phyloP scores from a whole-genome alignment of 768 basidiomycete species.

The Hygrocybe coccinea region DNA sequence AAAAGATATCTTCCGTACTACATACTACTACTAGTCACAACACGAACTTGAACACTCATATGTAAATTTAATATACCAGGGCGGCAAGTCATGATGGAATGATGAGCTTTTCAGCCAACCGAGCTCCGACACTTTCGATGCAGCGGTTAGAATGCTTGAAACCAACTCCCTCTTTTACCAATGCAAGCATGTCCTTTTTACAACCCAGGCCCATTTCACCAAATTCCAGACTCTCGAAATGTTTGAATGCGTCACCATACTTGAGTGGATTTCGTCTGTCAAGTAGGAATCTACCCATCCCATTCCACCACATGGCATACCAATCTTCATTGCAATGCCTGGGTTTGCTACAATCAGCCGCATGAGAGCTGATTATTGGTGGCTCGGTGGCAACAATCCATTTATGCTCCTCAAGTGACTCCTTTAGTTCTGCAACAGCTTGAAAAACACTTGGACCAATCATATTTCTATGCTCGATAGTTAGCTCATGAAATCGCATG shows the following conservation, averaged over 20 bases:
- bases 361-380: not conserved
- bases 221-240: not conserved
- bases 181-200: not conserved
- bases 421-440: not conserved
- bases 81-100: no score
- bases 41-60: no score
- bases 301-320: constrained; percentile 4
- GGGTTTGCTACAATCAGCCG: not conserved
- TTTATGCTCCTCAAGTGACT: not conserved
- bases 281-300: not conserved
- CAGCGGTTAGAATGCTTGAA: not conserved
- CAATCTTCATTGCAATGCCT: not conserved
- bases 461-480: not conserved
- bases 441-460: not conserved
- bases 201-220: not conserved
- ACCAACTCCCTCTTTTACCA: not conserved
- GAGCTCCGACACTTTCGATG: not conserved
- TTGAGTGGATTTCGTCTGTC: not conserved
- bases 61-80: no score
- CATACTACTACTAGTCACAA: no score
- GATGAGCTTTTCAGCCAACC: no score
- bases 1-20: no score
- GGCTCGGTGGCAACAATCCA: constrained; percentile 1
- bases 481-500: not conserved
- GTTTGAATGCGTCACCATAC: constrained; percentile 2